phyloP scores from a whole-genome alignment of 441 rosid species.

The Hypseocharis bilobata region DNA sequence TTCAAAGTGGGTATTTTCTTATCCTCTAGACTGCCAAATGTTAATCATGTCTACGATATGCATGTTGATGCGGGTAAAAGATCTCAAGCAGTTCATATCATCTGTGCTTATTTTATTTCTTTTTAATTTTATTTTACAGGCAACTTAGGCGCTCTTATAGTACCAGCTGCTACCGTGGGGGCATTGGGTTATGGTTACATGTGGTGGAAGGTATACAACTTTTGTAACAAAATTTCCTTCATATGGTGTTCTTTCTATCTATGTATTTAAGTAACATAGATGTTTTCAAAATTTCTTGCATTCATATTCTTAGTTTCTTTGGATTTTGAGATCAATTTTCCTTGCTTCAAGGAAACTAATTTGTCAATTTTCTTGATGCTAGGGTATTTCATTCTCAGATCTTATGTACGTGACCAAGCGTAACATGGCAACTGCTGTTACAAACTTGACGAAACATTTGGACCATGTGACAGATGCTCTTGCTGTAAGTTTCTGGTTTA shows the following conservation, averaged over 20 bases:
- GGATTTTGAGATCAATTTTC: not conserved
- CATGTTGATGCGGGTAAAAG: not conserved
- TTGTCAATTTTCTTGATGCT: constrained; percentile 1
- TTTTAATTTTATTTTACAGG: constrained; percentile 29
- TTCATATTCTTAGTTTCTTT: not conserved
- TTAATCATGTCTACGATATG: too few relatives aligned
- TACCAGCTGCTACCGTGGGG: constrained; percentile 78
- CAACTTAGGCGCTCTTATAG: constrained; percentile 41
- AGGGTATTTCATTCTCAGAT: constrained; percentile 82
- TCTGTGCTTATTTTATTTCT: constrained; percentile 9
- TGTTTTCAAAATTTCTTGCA: not conserved
- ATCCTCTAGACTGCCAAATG: not conserved
- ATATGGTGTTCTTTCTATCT: not conserved
- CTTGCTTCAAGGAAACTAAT: constrained; percentile 16
- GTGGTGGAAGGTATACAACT: constrained; percentile 87
- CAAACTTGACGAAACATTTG: constrained; percentile 72
- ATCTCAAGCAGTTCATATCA: not conserved
- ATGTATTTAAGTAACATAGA: not conserved
- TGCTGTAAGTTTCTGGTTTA: constrained; percentile 40
- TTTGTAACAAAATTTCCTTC: not conserved
- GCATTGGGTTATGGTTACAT: constrained; percentile 92
- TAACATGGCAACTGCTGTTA: constrained; percentile 63
- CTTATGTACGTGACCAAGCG: constrained; percentile 79
- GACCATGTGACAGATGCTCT: constrained; percentile 65
- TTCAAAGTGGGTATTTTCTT: too few relatives aligned